Base-by-base conservation (phyloP, 2,329 filamentous ascomycete genomes). In the Cladosporium halotolerans region DNA sequence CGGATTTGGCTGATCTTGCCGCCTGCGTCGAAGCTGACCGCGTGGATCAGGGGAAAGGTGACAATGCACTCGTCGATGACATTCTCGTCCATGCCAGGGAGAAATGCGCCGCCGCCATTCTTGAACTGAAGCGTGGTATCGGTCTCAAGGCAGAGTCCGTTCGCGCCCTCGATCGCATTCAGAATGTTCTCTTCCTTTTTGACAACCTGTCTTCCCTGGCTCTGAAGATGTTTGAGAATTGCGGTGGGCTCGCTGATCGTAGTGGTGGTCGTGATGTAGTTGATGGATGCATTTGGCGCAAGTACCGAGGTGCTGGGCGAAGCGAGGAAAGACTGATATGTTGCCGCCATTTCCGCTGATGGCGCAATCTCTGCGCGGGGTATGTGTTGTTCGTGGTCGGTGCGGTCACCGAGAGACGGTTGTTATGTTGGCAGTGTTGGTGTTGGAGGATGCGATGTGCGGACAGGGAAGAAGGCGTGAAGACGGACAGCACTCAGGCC, bases 41-140 rank as follows among this genome's bases (percentile, higher is more conserved):
- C 84, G 75, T 99, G 93, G 63, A 96, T 91, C 73, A 95, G 83
- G 45, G 88, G 82, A 60, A 97, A 79, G 48, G 82, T 83, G 57
- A 90, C 90, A 52, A 81, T 81, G 64, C 85, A 85, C 71, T 96
- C 90, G 53, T 88, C 77, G 55, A 99, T 74, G 70, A 97, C 96
- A 75, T 96, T 96, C 76, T 96, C 90, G 66, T 97, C 92, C 45
- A 99, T 77, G 45, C 84, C 84, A 4, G 92, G 92, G 53, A 97
- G 80, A 73, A 93, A 97, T 59, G 85, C 80, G 59, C 90, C 92
- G 60, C 92, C 93, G 58, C 86, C 84, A 57, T 79, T 83, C 53
- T 84, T 69, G 69, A 99, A 96, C 67, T 95, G 86, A 45, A 97
- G 73, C 1, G 83, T 83, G 19, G 89, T 93, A 65, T 95, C 86